A percentile compares a stretch with the other conserved stretches of the same genome.
Evolutionary conservation across 2,329 filamentous ascomycete species (phyloP).

Genomic region (Penicillium expansum): DNA sequence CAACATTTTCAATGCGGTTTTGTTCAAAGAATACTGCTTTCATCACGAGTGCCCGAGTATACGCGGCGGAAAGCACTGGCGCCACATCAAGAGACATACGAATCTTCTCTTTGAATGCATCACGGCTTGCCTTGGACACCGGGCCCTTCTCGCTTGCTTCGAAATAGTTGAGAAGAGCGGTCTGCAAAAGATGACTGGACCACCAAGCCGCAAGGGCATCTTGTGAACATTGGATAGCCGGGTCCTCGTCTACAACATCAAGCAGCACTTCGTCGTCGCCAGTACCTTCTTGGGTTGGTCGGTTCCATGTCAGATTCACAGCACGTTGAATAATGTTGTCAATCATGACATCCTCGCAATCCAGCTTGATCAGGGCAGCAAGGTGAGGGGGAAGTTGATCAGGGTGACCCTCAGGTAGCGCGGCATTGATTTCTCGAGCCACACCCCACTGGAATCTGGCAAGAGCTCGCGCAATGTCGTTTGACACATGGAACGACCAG

Average conservation of each 20-base stretch:
- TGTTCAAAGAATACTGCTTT: constrained; percentile 58
- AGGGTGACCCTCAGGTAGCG: constrained; percentile 52
- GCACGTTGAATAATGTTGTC: constrained; percentile 77
- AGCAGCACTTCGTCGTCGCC: constrained; percentile 66
- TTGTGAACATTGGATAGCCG: constrained; percentile 78
- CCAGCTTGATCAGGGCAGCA: constrained; percentile 69
- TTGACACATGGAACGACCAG: constrained; percentile 62
- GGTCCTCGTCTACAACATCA: constrained; percentile 80
- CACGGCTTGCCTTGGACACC: constrained; percentile 41
- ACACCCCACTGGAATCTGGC: constrained; percentile 78
- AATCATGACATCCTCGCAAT: constrained; percentile 78
- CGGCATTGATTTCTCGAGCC: constrained; percentile 61
- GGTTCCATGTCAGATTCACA: constrained; percentile 87
- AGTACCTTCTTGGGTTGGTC: constrained; percentile 66
- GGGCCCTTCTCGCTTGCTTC: constrained; percentile 51
- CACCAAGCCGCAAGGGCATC: constrained; percentile 92
- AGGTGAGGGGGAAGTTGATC: constrained; percentile 75
- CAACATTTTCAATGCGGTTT: constrained; percentile 51
- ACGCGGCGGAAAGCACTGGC: constrained; percentile 72
- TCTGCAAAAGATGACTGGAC: constrained; percentile 71
- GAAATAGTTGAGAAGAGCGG: constrained; percentile 64
- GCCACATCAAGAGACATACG: constrained; percentile 69
- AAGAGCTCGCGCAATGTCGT: constrained; percentile 68
- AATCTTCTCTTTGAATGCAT: constrained; percentile 54
- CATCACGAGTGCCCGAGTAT: constrained; percentile 57